These are phyloP conservation scores for Xylaria scruposa DNA, from an alignment of 495 filamentous ascomycete species.

Conservation along the genomic window DNA sequence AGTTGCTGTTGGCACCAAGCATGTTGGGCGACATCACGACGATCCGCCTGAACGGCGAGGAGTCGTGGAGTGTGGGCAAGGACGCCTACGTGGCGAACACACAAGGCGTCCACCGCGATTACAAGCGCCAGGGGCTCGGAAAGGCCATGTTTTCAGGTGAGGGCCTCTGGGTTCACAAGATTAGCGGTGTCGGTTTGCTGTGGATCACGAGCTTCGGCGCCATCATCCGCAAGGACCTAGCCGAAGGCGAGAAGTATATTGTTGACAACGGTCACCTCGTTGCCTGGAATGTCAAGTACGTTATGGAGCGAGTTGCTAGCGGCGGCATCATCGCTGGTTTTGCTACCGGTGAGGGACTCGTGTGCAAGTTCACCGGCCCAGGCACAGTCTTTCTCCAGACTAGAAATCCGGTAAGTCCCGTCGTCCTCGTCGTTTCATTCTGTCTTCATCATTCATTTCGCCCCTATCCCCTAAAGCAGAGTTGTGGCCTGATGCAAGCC, in stretches of 20 bases:
- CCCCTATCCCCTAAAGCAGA: not conserved
- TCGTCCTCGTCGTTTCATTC: not conserved
- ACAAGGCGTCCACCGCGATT: slow-evolving; percentile 78
- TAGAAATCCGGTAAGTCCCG: slow-evolving; percentile 70
- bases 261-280: slow-evolving; percentile 96
- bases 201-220: slow-evolving; percentile 95
- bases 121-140: slow-evolving; percentile 83
- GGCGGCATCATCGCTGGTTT: slow-evolving; percentile 86
- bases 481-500: not conserved
- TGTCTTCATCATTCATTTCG: not conserved
- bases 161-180: slow-evolving; percentile 89
- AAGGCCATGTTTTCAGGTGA: slow-evolving; percentile 96
- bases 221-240: slow-evolving; percentile 92
- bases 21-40: slow-evolving; percentile 86
- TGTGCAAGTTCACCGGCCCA: slow-evolving; percentile 92
- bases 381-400: slow-evolving; percentile 95
- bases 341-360: slow-evolving; percentile 81
- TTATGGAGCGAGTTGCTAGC: slow-evolving; percentile 84
- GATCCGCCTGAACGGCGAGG: slow-evolving; percentile 70
- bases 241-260: slow-evolving; percentile 81
- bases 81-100: slow-evolving; percentile 83
- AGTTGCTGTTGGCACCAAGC: slow-evolving; percentile 81
- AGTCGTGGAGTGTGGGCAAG: slow-evolving; percentile 80
- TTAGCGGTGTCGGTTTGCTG: slow-evolving; percentile 76
- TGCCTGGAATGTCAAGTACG: slow-evolving; percentile 96